Evolutionary conservation across 2,329 filamentous ascomycete genomes (phyloP).

Genomic region (Clonostachys rosea): DNA sequence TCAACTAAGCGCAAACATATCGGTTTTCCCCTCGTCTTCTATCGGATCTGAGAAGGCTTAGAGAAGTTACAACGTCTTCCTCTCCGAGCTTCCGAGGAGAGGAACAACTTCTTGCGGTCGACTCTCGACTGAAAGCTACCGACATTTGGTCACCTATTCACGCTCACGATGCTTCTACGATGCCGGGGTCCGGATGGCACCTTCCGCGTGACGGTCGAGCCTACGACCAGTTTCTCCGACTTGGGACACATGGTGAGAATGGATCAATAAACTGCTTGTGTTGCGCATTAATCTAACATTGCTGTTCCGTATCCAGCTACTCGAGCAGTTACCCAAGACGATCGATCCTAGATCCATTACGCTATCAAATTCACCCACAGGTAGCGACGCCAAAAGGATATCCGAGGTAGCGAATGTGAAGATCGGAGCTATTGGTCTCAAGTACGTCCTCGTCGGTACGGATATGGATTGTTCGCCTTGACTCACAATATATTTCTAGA

Average conservation of each 20-base stretch:
- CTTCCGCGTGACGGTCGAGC: conserved; percentile 76
- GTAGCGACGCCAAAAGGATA: conserved; percentile 54
- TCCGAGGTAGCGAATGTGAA: conserved; percentile 51
- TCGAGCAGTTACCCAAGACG: conserved; percentile 55
- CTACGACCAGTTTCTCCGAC: conserved; percentile 66
- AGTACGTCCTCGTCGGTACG: conserved; percentile 28
- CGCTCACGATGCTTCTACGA: conserved; percentile 67
- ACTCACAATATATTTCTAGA: conserved; percentile 31
- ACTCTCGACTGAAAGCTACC: neutral
- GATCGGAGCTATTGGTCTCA: conserved; percentile 55
- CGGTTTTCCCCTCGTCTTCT: no score
- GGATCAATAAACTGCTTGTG: neutral
- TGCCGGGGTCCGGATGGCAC: conserved; percentile 92
- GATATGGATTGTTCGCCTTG: neutral
- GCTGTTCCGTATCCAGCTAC: conserved; percentile 34
- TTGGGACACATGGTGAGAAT: conserved; percentile 20
- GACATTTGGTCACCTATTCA: neutral
- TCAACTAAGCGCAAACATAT: no score
- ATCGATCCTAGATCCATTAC: conserved; percentile 56
- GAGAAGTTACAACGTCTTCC: no score
- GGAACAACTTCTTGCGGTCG: no score
- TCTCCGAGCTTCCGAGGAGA: no score
- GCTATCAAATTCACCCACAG: conserved; percentile 56
- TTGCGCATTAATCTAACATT: conserved; percentile 4
- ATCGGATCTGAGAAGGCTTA: no score